A percentile compares a stretch with the other conserved stretches of the same genome.
Evolutionary conservation across 148 eudicot genomes (phyloP).

Genomic region (Camellia lanceoleosa): DNA sequence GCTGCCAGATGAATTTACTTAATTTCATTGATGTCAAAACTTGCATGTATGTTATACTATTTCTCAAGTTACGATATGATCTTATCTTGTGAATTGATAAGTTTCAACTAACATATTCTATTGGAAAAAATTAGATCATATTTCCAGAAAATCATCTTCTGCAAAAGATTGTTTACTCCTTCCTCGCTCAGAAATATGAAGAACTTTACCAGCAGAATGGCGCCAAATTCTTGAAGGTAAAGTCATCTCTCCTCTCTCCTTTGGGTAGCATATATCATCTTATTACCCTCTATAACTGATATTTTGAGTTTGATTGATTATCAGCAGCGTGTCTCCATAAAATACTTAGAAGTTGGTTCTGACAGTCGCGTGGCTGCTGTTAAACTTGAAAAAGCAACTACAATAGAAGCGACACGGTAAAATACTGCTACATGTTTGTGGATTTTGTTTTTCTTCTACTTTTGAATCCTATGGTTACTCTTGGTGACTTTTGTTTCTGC

Average conservation of each 20-base stretch:
- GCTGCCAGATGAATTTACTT: background rate
- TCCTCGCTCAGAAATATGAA: constrained; percentile 86
- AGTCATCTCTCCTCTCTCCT: background rate
- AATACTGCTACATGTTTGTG: constrained; percentile 14
- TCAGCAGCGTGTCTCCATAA: constrained; percentile 68
- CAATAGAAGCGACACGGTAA: constrained; percentile 89
- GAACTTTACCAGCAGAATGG: constrained; percentile 70
- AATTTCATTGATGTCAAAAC: background rate
- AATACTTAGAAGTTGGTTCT: constrained; percentile 78
- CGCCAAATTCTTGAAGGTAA: constrained; percentile 79
- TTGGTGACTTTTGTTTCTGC: background rate
- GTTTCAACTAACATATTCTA: constrained; percentile 7
- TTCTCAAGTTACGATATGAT: background rate
- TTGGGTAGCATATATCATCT: background rate
- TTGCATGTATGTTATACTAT: background rate
- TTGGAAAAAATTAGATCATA: constrained; percentile 44
- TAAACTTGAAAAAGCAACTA: constrained; percentile 81
- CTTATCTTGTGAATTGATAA: background rate
- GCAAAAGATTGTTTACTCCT: constrained; percentile 80
- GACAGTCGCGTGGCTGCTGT: constrained; percentile 79
- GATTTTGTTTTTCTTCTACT: background rate
- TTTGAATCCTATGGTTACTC: background rate
- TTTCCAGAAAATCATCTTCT: constrained; percentile 86
- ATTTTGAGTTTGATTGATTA: background rate
- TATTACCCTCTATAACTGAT: background rate